phyloP scores from a whole-genome alignment of 352 stramenopile genomes.

The Blastocystis sp. region DNA sequence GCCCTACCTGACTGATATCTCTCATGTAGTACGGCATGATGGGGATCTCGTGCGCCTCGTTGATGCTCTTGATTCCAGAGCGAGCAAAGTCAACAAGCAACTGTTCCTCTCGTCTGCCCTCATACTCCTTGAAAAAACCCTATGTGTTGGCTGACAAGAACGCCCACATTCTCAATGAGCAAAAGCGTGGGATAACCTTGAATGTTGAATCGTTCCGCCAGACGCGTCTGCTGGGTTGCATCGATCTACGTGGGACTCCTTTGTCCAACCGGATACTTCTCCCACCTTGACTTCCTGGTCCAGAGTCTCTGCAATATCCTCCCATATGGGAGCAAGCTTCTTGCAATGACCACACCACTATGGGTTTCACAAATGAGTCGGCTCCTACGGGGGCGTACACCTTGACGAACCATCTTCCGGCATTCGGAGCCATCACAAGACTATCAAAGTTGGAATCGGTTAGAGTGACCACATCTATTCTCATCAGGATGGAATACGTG shows the following conservation, averaged over 20 bases:
- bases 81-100: not conserved
- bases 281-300: constrained; percentile 42
- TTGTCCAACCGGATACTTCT: not conserved
- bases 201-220: constrained; percentile 9
- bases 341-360: constrained; percentile 58
- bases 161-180: constrained; percentile 6
- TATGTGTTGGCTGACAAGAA: not conserved
- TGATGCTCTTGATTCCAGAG: not conserved
- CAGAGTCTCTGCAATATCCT: constrained; percentile 24
- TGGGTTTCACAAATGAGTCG: not conserved
- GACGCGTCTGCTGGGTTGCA: not conserved
- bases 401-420: constrained; percentile 52
- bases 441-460: constrained; percentile 47
- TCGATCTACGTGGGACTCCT: not conserved
- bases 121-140: constrained; percentile 23
- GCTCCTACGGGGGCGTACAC: constrained; percentile 27
- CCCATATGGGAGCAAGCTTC: constrained; percentile 37
- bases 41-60: not conserved
- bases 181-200: constrained; percentile 43
- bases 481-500: no score
- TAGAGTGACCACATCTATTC: constrained; percentile 8
- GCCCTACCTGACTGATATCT: not conserved
- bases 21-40: not conserved
- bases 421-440: not conserved
- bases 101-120: constrained; percentile 19